Conservation (phyloP, 208 protist genomes). For the Trypanosoma platydactyli region DNA sequence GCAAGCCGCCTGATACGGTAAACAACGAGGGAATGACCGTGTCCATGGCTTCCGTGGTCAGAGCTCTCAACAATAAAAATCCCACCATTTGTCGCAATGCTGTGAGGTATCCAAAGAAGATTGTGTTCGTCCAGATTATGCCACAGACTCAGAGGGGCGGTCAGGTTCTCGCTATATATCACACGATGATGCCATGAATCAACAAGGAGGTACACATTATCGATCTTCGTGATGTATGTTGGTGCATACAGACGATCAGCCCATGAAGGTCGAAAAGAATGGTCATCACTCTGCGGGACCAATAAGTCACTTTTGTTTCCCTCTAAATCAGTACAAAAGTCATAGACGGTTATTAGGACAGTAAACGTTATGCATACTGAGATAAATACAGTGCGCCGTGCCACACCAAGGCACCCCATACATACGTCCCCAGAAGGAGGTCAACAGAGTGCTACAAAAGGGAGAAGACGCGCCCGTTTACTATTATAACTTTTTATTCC, state of each 20-base stretch:
- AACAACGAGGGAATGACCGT: conserved; percentile 9
- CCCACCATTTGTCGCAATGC: conserved; percentile 17
- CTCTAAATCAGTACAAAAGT: no score
- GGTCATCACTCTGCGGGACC: no score
- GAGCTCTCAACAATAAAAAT: conserved; percentile 17
- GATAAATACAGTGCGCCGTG: no score
- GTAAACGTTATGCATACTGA: no score
- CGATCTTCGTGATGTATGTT: conserved; percentile 21
- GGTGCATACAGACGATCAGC: conserved; percentile 15
- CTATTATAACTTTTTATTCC: no score
- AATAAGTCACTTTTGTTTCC: background rate
- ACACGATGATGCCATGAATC: conserved; percentile 26
- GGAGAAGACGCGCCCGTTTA: no score
- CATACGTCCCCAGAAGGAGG: no score
- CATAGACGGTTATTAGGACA: no score
- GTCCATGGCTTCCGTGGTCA: conserved; percentile 11
- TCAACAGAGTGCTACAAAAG: no score
- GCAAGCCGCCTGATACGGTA: background rate
- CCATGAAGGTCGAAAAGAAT: background rate
- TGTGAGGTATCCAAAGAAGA: conserved; percentile 17
- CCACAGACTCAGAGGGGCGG: background rate
- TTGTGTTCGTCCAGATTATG: background rate
- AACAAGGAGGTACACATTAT: conserved; percentile 14
- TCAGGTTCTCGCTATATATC: conserved; percentile 4
- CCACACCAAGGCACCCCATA: no score